Evolutionary conservation across 345 rosid species (phyloP).

Genomic region (Gossypium herbaceum): DNA sequence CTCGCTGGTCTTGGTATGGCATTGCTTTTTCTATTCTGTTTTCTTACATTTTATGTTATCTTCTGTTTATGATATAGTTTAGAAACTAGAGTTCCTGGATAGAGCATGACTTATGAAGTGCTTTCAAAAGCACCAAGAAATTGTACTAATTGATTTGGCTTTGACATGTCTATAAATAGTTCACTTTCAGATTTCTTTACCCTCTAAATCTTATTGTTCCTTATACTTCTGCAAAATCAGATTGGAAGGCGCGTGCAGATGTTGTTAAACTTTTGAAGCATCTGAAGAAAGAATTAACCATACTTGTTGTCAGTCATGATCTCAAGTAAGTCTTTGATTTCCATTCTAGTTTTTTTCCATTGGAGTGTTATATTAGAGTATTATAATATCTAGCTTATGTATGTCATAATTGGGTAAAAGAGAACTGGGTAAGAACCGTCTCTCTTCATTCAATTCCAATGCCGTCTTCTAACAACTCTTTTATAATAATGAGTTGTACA

Average conservation of each 20-base stretch:
- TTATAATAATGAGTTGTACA: background rate
- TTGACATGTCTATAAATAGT: background rate
- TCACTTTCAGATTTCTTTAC: background rate
- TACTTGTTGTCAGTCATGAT: slow-evolving; percentile 92
- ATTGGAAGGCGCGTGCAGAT: slow-evolving; percentile 94
- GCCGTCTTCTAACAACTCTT: background rate
- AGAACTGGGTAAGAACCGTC: background rate
- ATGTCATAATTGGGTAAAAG: background rate
- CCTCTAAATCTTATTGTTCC: slow-evolving; percentile 2
- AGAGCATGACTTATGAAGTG: background rate
- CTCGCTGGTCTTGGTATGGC: slow-evolving; percentile 93
- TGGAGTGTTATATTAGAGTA: background rate
- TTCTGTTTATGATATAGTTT: background rate
- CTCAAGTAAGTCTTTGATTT: slow-evolving; percentile 54
- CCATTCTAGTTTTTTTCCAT: slow-evolving; percentile 10
- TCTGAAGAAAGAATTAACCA: slow-evolving; percentile 75
- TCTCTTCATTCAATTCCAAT: background rate
- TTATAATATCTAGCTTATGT: background rate
- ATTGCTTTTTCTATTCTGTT: slow-evolving; percentile 18
- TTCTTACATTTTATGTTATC: slow-evolving; percentile 2
- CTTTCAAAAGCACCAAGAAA: background rate
- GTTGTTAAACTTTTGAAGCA: slow-evolving; percentile 79
- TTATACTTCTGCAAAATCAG: slow-evolving; percentile 33
- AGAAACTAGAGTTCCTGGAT: slow-evolving; percentile 1
- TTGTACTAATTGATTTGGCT: background rate